Base-by-base conservation (phyloP, 106 monocot species). In the Hemerocallis citrina region DNA sequence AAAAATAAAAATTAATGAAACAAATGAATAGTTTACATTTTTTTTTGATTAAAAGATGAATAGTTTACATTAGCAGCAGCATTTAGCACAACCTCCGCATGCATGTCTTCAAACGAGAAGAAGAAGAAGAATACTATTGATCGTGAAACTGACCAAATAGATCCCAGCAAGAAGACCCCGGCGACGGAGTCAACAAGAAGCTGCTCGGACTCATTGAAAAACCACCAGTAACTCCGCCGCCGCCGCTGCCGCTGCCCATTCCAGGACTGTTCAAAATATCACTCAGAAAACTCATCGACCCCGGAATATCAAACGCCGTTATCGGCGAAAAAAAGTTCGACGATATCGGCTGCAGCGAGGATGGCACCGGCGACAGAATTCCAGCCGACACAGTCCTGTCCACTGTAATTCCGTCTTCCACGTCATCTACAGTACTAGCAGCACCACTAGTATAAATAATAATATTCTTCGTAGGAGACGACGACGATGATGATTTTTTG, bases 361-460 rank as follows among this genome's bases (percentile, higher is more conserved):
- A 34, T 24, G 83, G 83, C 28, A 72, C 44, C n/a, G 79, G 84
- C 43, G 84, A 84, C 29, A 84, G 49, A 52, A 84, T 84, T 7
- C 84, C 75, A 2, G 79, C 75, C 41, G 47, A 5, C 28, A 48
- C 12, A 34, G 50, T 12, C 14, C 30, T 16, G 11, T 29, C 47
- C 63, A 20, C 9, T 34, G 32, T 5, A 4, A 32, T 15, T 6
- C 31, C 31, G 22, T 15, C 22, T 2, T 2, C 8, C n/a, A n/a
- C n/a, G 9, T 22, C 33, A 1, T 57, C 33, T 6, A 3, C 21
- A 4, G 3, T 63, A 13, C 48, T 32, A 25, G 67, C 22, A 17
- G 59, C 44, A n/a, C n/a, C n/a, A n/a, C n/a, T n/a, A 19, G 34
- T 0, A 1, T 19, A n/a, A n/a, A n/a, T 10, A 22, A 3, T 6